Percentiles rank a stretch among this genome's conserved stretches.
Evolutionary conservation across 2,329 filamentous ascomycete genomes (phyloP).

Genomic region (Cytospora paraplurivora): DNA sequence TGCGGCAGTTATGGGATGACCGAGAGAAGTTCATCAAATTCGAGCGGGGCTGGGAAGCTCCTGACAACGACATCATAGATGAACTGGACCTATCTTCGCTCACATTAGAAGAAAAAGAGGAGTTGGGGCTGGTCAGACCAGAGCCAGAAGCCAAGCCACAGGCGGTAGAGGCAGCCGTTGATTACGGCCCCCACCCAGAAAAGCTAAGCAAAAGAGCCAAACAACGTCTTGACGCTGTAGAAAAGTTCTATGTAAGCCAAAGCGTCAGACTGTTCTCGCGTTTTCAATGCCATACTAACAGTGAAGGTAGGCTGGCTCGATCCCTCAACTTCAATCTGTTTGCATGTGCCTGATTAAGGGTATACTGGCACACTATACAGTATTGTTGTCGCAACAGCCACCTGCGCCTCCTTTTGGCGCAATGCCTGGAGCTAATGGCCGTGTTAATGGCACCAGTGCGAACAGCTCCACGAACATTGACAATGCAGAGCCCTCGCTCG

Average conservation of each 20-base stretch:
- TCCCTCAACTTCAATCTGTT: slow-evolving; percentile 88
- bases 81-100: slow-evolving; percentile 43
- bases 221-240: slow-evolving; percentile 70
- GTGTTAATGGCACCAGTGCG: slow-evolving; percentile 35
- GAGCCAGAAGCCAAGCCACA: slow-evolving; percentile 39
- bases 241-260: slow-evolving; percentile 78
- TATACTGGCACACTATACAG: slow-evolving; percentile 83
- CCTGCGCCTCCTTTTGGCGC: slow-evolving; percentile 32
- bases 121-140: slow-evolving; percentile 50
- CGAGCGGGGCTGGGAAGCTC: slow-evolving; percentile 81
- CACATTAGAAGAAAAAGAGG: slow-evolving; percentile 47
- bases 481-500: slow-evolving; percentile 56
- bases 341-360: slow-evolving; percentile 92
- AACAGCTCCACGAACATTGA: slow-evolving; percentile 47
- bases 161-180: slow-evolving; percentile 45
- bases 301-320: slow-evolving; percentile 61
- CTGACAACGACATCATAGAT: slow-evolving; percentile 46
- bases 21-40: slow-evolving; percentile 89
- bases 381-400: slow-evolving; percentile 67
- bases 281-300: slow-evolving; percentile 35
- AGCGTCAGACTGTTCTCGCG: not conserved
- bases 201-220: slow-evolving; percentile 57
- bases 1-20: slow-evolving; percentile 93
- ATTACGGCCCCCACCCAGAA: slow-evolving; percentile 54
- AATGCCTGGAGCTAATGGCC: slow-evolving; percentile 22